phyloP scores from a whole-genome alignment of 768 basidiomycete species.

The Heimioporus sp. region DNA sequence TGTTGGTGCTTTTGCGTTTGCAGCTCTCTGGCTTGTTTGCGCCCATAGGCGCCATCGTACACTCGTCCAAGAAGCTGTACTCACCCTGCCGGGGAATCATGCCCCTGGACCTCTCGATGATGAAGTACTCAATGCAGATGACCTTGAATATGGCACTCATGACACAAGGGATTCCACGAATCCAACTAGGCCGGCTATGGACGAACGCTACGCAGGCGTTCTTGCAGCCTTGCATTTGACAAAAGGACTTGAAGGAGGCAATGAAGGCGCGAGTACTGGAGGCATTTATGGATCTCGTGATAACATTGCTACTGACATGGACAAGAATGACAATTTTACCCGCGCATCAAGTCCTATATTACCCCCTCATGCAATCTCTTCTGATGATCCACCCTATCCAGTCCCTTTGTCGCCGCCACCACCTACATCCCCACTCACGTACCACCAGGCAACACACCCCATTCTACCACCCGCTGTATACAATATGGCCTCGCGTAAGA shows the following conservation, averaged over 20 bases:
- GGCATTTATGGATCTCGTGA: slow-evolving; percentile 26
- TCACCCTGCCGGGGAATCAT: slow-evolving; percentile 7
- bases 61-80: slow-evolving; percentile 17
- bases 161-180: not conserved
- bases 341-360: slow-evolving; percentile 26
- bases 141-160: slow-evolving; percentile 2
- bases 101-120: slow-evolving; percentile 19
- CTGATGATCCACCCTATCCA: slow-evolving; percentile 16
- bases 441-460: slow-evolving; percentile 8
- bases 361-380: slow-evolving; percentile 11
- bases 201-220: slow-evolving; percentile 28
- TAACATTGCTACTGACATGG: slow-evolving; percentile 6
- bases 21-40: slow-evolving; percentile 31
- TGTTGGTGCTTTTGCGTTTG: slow-evolving; percentile 25
- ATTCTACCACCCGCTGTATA: slow-evolving; percentile 30
- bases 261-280: slow-evolving; percentile 28
- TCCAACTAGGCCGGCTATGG: slow-evolving; percentile 6
- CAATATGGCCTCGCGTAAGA: slow-evolving; percentile 9
- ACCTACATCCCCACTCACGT: not conserved
- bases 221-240: slow-evolving; percentile 23
- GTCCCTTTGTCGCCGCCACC: slow-evolving; percentile 27
- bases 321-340: slow-evolving; percentile 7
- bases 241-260: slow-evolving; percentile 7
- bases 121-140: slow-evolving; percentile 18
- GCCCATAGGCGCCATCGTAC: slow-evolving; percentile 29